Evolutionary conservation across 2,329 filamentous ascomycete species (phyloP), one percentile per base, ranked within the genome.

Genomic region (Drechslera avenae): DNA sequence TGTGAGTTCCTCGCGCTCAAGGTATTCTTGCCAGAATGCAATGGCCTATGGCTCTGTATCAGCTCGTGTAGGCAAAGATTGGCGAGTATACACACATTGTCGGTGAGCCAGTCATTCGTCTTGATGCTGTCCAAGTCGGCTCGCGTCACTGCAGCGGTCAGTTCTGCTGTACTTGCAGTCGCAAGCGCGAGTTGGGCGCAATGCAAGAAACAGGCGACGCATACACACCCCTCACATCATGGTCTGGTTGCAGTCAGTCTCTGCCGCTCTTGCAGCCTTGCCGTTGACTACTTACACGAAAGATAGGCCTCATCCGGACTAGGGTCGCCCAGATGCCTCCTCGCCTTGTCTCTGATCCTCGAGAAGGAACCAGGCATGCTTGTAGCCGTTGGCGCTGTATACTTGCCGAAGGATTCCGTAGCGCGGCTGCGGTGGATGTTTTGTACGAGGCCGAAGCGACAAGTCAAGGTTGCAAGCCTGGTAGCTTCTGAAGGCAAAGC

Each of bases 21-120:
- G 86, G 72, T 89, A 92, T 77, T 97, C 93, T 82, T 97, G 90
- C 93, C 94, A 99, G 72, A 99, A 97, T 42, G 91, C 88, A 61
- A 99, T 97, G 64, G 91, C 92, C 89, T 93, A 44, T 16, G 14
- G 19, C 34, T 13, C n/a, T 35, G 34, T 18, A 45, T 60, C 41
- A 53, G 54, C 36, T 40, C 2, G 23, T 18, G 16, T 5, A 14
- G 33, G 30, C 16, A 32, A 36, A 26, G 14, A 32, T 23, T 16
- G 17, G 21, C n/a, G 26, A 30, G 39, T 18, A 39, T 51, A 39
- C 57, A 39, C 79, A 92, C 90, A 78, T 96, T 97, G 73, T 99
- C 94, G 35, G 93, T 97, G 44, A 99, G 81, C 94, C 94, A 99
- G 79, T 97, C 94, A 74, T 89, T 44, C 6, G 43, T 82, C 75